Percentiles rank a stretch among this genome's conserved stretches.
Conservation (phyloP, 2,329 filamentous ascomycete species). For the Plenodomus tracheiphilus region DNA sequence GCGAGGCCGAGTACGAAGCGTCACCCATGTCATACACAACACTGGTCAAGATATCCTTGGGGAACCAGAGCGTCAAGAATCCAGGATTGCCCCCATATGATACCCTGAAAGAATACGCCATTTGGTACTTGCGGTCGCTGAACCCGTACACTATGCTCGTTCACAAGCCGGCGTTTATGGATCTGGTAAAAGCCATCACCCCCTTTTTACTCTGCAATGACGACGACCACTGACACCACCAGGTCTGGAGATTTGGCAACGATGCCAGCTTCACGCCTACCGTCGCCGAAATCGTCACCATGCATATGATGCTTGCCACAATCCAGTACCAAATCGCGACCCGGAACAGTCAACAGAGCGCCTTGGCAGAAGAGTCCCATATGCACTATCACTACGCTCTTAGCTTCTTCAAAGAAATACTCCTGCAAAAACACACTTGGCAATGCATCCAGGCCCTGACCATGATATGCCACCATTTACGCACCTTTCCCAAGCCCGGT, state of each 20-base stretch:
- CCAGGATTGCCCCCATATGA: constrained; percentile 64
- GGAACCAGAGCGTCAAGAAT: constrained; percentile 55
- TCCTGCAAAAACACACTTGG: constrained; percentile 63
- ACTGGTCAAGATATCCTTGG: constrained; percentile 67
- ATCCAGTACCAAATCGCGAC: constrained; percentile 78
- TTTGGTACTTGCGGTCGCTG: constrained; percentile 75
- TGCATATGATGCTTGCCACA: constrained; percentile 79
- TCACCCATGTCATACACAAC: constrained; percentile 69
- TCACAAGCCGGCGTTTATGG: constrained; percentile 75
- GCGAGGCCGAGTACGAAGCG: constrained; percentile 63
- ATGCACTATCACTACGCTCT: constrained; percentile 78
- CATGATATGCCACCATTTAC: constrained; percentile 71
- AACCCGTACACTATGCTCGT: constrained; percentile 74
- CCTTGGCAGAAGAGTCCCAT: constrained; percentile 67
- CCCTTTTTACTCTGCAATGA: not conserved
- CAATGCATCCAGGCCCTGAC: constrained; percentile 73
- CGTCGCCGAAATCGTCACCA: constrained; percentile 66
- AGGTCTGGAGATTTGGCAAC: constrained; percentile 74
- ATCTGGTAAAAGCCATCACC: constrained; percentile 59
- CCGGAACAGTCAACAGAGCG: constrained; percentile 60
- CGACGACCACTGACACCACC: constrained; percentile 18
- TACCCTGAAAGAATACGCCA: constrained; percentile 69
- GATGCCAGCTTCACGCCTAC: constrained; percentile 66
- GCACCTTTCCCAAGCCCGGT: constrained; percentile 78
- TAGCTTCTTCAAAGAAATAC: constrained; percentile 68